Evolutionary conservation across 192 early-diverging fungal species (phyloP), one percentile per base, ranked within the genome.

Genomic region (Entomortierella beljakovae): DNA sequence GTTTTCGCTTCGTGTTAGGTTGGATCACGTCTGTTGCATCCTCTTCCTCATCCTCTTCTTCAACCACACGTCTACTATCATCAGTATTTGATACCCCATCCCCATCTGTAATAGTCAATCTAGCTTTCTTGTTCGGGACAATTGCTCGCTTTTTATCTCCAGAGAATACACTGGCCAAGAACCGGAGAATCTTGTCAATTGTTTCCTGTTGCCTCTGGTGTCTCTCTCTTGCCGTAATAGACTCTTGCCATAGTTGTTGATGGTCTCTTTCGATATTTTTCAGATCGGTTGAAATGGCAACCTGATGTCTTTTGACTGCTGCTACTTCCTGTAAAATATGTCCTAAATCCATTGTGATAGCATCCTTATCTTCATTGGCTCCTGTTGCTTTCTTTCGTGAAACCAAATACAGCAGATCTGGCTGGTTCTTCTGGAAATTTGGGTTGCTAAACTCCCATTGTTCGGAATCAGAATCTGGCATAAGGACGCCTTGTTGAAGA

Each of bases 161-260:
- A 9, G 92, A 86, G 69, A 94, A 97, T 28, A 98, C 89, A 0
- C 92, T 89, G 1, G 96, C 95, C 75, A 99, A 79, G 81, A 99
- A 99, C 9, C 90, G 75, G 64, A 99, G 60, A 58, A 99, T 97
- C 80, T 96, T 97, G 82, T 97, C 93, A 32, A 99, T 97, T 3
- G 91, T 95, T 16, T 90, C 90, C 72, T 98, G 96, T 74, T 98
- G 96, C 42, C 90, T 79, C 38, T 91, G 90, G 80, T 96, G 91
- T 32, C 91, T 86, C 57, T 95, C 92, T 28, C 94, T 87, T 26
- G 94, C 84, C 0, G 82, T 73, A 5, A 90, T 71, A 0, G 92
- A 90, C 65, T 98, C 94, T 57, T 88, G 88, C 97, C 97, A 99
- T 26, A 99, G 79, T 46, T 90, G 82, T 79, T 94, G 90, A 80